Conservation (phyloP, 208 protist genomes). For the Wallacemonas rigidus region DNA sequence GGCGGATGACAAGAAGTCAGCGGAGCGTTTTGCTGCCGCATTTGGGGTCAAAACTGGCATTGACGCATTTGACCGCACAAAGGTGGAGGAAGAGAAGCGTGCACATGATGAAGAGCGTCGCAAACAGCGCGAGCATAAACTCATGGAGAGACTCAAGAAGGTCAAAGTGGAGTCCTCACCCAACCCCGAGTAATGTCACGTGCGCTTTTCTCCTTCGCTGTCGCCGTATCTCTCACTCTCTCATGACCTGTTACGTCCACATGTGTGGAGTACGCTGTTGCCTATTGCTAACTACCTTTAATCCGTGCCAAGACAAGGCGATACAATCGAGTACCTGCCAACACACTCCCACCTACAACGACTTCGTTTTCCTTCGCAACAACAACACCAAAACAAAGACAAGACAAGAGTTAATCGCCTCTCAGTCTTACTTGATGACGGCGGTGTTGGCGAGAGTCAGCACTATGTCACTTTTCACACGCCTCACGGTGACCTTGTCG, state of each 20-base stretch:
- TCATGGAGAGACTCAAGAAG: slow-evolving; percentile 75
- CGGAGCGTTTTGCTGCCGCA: slow-evolving; percentile 72
- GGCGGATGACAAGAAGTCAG: slow-evolving; percentile 55
- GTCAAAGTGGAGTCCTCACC: slow-evolving; percentile 43
- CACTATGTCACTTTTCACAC: no score
- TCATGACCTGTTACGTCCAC: background rate
- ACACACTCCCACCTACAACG: no score
- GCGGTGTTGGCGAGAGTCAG: no score
- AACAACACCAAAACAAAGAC: no score
- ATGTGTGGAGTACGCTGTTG: background rate
- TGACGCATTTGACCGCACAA: slow-evolving; percentile 57
- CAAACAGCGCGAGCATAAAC: slow-evolving; percentile 51
- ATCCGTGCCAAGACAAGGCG: no score
- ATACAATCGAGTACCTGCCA: no score
- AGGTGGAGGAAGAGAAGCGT: slow-evolving; percentile 52
- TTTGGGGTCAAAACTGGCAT: slow-evolving; percentile 52
- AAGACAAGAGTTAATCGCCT: no score
- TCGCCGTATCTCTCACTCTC: background rate
- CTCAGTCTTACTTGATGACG: no score
- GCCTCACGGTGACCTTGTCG: no score
- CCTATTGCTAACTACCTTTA: no score
- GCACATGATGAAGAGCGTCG: slow-evolving; percentile 47
- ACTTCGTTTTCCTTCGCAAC: no score
- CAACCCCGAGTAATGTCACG: background rate
- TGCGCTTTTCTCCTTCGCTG: background rate